Evolutionary conservation across 2,329 filamentous ascomycete genomes (phyloP), one percentile per base, ranked within the genome.

Genomic region (Sporothrix inflata): DNA sequence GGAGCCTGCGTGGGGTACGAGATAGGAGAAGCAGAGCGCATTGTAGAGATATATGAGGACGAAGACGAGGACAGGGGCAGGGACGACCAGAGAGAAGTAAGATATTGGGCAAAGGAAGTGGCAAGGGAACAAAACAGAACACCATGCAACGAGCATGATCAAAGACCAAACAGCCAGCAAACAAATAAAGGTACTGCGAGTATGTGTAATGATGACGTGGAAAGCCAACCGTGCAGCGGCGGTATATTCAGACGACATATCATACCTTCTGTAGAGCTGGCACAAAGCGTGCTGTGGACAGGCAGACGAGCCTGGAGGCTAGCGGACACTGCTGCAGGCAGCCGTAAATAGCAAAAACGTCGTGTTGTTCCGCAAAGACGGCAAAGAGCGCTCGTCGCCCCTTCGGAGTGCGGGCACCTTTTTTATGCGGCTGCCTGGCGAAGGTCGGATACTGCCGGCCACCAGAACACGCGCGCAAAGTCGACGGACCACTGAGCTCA

Each of bases 351-450:
- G 63, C 55, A 57, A 51, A 55, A 27, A 34, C 14, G 8, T n/a
- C 42, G 5, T 47, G 34, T 30, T 51, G 63, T 30, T 67, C 63
- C 42, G 57, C 30, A 30, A 21, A 19, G 30, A 53, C 8, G 42
- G 30, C 16, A 69, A 42, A n/a, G 42, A 21, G 70, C 1, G 3
- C 16, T 47, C 27, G 55, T 61, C 12, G 24, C 61, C 38, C 69
- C 34, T 30, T 71, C 47, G 27, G 34, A 5, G 38, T 19, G 24
- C 42, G 63, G 63, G 70, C 47, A 49, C 42, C 42, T 57, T 61
- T 55, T 60, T 71, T 73, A 69, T 70, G 45, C 65, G 69, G 69
- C 72, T 73, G 72, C 72, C 72, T 73, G 69, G 69, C 24, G 61
- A 71, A 42, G 51, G 40, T 65, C 51, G 66, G 57, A 57, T 69